These are phyloP conservation scores for Capsicum chinense DNA, from an alignment of 257 asterid genomes.

Conservation along the genomic window DNA sequence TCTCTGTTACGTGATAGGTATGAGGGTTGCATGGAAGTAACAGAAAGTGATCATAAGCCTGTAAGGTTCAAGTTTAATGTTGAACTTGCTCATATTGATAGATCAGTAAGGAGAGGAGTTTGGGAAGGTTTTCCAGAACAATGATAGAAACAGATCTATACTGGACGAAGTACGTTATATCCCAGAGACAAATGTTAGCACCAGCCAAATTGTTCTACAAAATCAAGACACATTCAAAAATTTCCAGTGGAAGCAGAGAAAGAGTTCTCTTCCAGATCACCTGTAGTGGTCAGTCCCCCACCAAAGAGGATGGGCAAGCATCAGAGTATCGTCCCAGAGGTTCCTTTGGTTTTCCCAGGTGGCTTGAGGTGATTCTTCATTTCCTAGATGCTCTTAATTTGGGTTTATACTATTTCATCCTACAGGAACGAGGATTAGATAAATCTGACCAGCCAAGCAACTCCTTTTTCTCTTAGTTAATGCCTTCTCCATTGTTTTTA, in stretches of 20 bases:
- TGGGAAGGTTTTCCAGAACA: constrained; percentile 67
- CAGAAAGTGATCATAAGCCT: constrained; percentile 95
- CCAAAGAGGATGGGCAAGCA: constrained; percentile 54
- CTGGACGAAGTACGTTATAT: constrained; percentile 60
- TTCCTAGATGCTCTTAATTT: constrained; percentile 24
- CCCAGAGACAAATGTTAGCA: constrained; percentile 67
- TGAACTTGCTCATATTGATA: constrained; percentile 78
- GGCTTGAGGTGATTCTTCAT: constrained; percentile 78
- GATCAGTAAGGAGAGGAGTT: constrained; percentile 84
- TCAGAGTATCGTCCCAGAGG: constrained; percentile 71
- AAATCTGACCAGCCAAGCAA: constrained; percentile 19
- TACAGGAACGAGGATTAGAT: not conserved
- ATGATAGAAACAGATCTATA: constrained; percentile 46
- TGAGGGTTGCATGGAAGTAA: constrained; percentile 93
- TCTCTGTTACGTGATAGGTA: constrained; percentile 54
- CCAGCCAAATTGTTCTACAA: constrained; percentile 59
- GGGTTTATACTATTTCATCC: constrained; percentile 4
- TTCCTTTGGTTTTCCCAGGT: constrained; percentile 80
- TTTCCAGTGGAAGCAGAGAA: constrained; percentile 69
- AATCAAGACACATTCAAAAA: constrained; percentile 67
- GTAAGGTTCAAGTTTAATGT: constrained; percentile 82
- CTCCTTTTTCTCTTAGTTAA: constrained; percentile 3
- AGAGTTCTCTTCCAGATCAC: constrained; percentile 59
- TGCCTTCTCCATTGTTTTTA: not conserved
- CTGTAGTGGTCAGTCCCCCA: constrained; percentile 75